Conservation (phyloP, 495 filamentous ascomycete species). For the Aspergillus bertholletiae region DNA sequence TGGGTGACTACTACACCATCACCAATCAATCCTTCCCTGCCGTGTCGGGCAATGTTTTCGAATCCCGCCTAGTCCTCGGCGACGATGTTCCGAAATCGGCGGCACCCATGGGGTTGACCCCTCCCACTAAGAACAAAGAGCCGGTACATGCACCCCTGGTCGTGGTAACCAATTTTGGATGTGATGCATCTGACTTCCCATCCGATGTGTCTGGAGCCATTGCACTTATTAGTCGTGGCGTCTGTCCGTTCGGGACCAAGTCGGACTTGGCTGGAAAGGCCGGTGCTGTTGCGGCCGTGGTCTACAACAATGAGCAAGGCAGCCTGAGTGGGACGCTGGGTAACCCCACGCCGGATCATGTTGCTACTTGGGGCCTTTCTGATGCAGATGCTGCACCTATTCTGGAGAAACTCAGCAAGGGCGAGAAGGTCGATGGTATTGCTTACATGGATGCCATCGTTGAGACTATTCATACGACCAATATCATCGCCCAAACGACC, state of each 20-base stretch:
- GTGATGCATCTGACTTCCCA: slow-evolving; percentile 47
- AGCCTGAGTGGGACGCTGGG: slow-evolving; percentile 51
- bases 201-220: slow-evolving; percentile 42
- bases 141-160: slow-evolving; percentile 26
- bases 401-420: slow-evolving; percentile 41
- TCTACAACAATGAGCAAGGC: slow-evolving; percentile 55
- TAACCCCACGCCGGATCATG: slow-evolving; percentile 46
- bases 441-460: slow-evolving; percentile 52
- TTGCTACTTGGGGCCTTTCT: slow-evolving; percentile 56
- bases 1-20: slow-evolving; percentile 56
- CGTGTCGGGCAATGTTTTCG: slow-evolving; percentile 53
- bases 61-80: slow-evolving; percentile 54
- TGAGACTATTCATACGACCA: slow-evolving; percentile 47
- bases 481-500: slow-evolving; percentile 63
- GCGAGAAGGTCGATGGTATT: slow-evolving; percentile 45
- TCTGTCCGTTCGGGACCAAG: slow-evolving; percentile 58
- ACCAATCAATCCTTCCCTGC: slow-evolving; percentile 57
- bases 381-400: slow-evolving; percentile 46
- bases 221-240: slow-evolving; percentile 54
- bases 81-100: slow-evolving; percentile 48
- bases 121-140: slow-evolving; percentile 53
- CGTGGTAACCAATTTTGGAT: slow-evolving; percentile 47
- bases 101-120: slow-evolving; percentile 55
- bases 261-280: slow-evolving; percentile 53
- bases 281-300: slow-evolving; percentile 56